A percentile compares a stretch with the other conserved stretches of the same genome.
Conservation (phyloP, 805 yeast genomes). For the Sugiyamaella boreocaroliniensis region DNA sequence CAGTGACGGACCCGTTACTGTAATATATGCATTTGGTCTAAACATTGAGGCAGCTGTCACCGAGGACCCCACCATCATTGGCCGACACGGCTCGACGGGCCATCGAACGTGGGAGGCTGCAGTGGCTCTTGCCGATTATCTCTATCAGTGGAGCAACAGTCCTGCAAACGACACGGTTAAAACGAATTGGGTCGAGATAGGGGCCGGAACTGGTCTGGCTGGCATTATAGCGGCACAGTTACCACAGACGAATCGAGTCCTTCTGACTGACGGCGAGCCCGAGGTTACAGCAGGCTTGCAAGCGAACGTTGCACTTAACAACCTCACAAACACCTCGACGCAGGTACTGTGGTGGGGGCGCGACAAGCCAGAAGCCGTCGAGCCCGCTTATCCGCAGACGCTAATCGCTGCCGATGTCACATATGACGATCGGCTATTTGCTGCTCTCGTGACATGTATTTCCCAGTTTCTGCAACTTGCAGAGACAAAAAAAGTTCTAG, state of each 20-base stretch:
- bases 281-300: slow-evolving; percentile 43
- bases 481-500: slow-evolving; percentile 26
- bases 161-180: background rate
- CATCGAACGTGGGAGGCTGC: slow-evolving; percentile 94
- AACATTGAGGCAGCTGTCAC: background rate
- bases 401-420: slow-evolving; percentile 85
- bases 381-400: slow-evolving; percentile 32
- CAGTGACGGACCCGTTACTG: background rate
- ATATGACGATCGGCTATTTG: slow-evolving; percentile 60
- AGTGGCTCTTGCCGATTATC: slow-evolving; percentile 50
- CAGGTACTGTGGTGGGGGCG: slow-evolving; percentile 18
- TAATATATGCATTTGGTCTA: background rate
- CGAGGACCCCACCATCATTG: slow-evolving; percentile 20
- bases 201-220: slow-evolving; percentile 86
- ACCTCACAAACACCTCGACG: slow-evolving; percentile 9
- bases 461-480: slow-evolving; percentile 18
- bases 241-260: slow-evolving; percentile 27
- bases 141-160: slow-evolving; percentile 26
- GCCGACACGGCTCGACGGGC: slow-evolving; percentile 70
- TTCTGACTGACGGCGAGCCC: slow-evolving; percentile 64
- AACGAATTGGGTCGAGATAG: slow-evolving; percentile 54
- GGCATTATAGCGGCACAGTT: slow-evolving; percentile 37
- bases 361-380: slow-evolving; percentile 21
- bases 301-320: slow-evolving; percentile 43
- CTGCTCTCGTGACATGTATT: slow-evolving; percentile 47